phyloP scores from a whole-genome alignment of 1,284 basidiomycete genomes.

The Lignosus rhinocerotis region DNA sequence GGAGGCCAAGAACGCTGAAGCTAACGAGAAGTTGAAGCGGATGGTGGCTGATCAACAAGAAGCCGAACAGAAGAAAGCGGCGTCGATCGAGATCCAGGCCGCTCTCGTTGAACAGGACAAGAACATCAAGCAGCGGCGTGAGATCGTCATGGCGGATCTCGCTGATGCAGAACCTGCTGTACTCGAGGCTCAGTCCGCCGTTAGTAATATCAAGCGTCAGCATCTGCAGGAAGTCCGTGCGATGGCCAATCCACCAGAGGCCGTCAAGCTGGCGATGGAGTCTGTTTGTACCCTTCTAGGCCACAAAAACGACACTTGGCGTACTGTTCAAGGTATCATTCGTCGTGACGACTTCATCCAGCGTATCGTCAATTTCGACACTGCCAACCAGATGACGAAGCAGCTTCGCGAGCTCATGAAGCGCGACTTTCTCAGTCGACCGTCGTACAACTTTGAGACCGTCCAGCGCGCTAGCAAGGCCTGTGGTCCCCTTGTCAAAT shows the following conservation, averaged over 20 bases:
- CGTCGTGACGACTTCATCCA: slow-evolving; percentile 98
- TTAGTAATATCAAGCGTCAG: slow-evolving; percentile 96
- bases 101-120: slow-evolving; percentile 91
- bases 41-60: slow-evolving; percentile 99
- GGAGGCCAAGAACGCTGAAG: slow-evolving; percentile 91
- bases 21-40: slow-evolving; percentile 95
- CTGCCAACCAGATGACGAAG: slow-evolving; percentile 88
- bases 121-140: slow-evolving; percentile 84
- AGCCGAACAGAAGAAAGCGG: slow-evolving; percentile 96
- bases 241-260: slow-evolving; percentile 98
- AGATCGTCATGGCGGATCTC: slow-evolving; percentile 92
- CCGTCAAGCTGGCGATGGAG: slow-evolving; percentile 98
- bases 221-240: slow-evolving; percentile 97
- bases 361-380: slow-evolving; percentile 97
- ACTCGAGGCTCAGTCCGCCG: slow-evolving; percentile 90
- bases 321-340: slow-evolving; percentile 94
- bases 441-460: slow-evolving; percentile 93
- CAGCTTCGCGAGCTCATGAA: slow-evolving; percentile 91
- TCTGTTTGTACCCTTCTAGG: slow-evolving; percentile 98
- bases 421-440: slow-evolving; percentile 88
- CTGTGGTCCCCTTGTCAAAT: slow-evolving; percentile 97
- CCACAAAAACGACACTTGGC: slow-evolving; percentile 97
- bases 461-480: slow-evolving; percentile 97
- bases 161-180: slow-evolving; percentile 99
- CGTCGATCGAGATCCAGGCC: slow-evolving; percentile 95